These are phyloP conservation scores for Tympanopsis confertula DNA, from an alignment of 2,329 filamentous ascomycete genomes.

Conservation along the genomic window DNA sequence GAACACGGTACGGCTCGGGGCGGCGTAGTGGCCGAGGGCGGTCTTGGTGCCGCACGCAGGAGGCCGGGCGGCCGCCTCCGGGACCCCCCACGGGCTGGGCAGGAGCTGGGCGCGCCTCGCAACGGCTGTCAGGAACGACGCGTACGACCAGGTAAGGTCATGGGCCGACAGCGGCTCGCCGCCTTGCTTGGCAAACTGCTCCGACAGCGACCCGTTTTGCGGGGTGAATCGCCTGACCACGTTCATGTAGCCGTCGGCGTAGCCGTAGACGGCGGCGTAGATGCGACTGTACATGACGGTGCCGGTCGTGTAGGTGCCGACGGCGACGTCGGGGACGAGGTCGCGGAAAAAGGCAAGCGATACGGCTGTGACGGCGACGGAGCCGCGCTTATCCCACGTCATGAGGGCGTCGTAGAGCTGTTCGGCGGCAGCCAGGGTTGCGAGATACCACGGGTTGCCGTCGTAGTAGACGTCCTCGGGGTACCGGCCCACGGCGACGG, in stretches of 20 bases:
- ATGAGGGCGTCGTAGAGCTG: constrained; percentile 68
- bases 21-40: background rate
- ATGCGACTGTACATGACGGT: constrained; percentile 49
- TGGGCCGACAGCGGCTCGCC: constrained; percentile 47
- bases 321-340: constrained; percentile 41
- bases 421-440: constrained; percentile 67
- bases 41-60: background rate
- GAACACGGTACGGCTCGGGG: constrained; percentile 2
- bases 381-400: constrained; percentile 54
- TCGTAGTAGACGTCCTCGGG: constrained; percentile 64
- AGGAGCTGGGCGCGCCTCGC: constrained; percentile 12
- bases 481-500: constrained; percentile 56
- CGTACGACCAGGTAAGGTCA: constrained; percentile 66
- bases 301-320: constrained; percentile 54
- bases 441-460: constrained; percentile 74
- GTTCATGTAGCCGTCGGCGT: constrained; percentile 45
- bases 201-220: constrained; percentile 49
- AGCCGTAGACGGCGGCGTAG: constrained; percentile 47
- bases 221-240: constrained; percentile 36
- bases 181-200: constrained; percentile 48
- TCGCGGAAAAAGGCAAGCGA: constrained; percentile 65
- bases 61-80: background rate
- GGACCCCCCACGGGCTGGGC: constrained; percentile 1
- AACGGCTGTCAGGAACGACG: constrained; percentile 5
- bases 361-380: constrained; percentile 49